phyloP scores from a whole-genome alignment of 768 basidiomycete species.

The Hygrophorus russula region DNA sequence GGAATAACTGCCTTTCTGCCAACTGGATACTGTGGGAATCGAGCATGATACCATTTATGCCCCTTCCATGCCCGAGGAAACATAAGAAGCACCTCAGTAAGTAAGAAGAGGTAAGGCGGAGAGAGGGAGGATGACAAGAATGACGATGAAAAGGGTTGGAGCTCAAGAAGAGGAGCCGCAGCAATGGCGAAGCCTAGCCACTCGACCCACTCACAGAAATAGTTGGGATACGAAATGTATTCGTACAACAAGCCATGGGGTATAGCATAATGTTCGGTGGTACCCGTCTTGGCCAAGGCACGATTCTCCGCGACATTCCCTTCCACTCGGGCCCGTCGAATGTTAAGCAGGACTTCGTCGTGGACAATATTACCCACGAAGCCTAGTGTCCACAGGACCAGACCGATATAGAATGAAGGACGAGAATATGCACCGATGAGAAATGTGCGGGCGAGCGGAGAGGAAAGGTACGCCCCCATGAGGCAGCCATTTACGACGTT shows the following conservation, averaged over 20 bases:
- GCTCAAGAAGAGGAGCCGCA: constrained; percentile 39
- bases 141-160: constrained; percentile 8
- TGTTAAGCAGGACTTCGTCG: constrained; percentile 80
- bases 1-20: constrained; percentile 76
- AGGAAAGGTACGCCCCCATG: constrained; percentile 60
- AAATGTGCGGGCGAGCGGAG: constrained; percentile 35
- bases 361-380: constrained; percentile 75
- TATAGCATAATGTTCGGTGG: constrained; percentile 51
- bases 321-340: constrained; percentile 47
- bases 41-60: constrained; percentile 75
- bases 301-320: constrained; percentile 24
- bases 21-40: constrained; percentile 71
- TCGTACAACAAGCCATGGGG: constrained; percentile 70
- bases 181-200: constrained; percentile 85
- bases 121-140: constrained; percentile 30
- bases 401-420: constrained; percentile 49
- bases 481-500: constrained; percentile 65
- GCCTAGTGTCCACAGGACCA: constrained; percentile 59
- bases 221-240: constrained; percentile 86
- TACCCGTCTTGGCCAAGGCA: constrained; percentile 9
- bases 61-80: constrained; percentile 71
- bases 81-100: constrained; percentile 69
- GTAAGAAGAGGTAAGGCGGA: constrained; percentile 76
- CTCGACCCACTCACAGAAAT: constrained; percentile 91
- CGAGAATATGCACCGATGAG: constrained; percentile 22